Base-by-base conservation (phyloP, 2,329 filamentous ascomycete genomes). In the Eurotiales sp. region DNA sequence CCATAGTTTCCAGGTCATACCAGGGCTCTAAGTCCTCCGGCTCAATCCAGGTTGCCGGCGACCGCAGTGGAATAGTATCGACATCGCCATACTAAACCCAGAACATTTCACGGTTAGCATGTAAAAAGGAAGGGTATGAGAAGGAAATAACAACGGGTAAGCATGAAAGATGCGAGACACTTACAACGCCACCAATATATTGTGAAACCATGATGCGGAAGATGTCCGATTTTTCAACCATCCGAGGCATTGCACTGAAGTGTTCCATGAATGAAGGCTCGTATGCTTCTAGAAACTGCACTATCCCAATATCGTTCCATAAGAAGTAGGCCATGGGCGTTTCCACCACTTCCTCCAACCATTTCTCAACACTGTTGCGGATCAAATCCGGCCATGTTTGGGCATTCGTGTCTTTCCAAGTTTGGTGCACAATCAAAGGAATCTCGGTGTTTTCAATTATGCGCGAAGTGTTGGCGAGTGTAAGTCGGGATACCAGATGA, bases 351-450 rank as follows among this genome's bases (percentile, higher is more conserved):
- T 55, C 53, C 8, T 48, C 21, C 29, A 68, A 55, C 65, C 65
- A 68, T 45, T 53, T 56, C 43, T 68, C 65, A 2, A 62, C 59
- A 46, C 61, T 61, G 11, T 54, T 44, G 5, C 57, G 58, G 4
- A 62, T 56, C 15, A 54, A 50, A 7, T 57, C 54, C 0, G 62
- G 55, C 64, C 63, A 68, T 3, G 58, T 59, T 36, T 63, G 55
- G 8, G 60, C 52, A n/a, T 51, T 42, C 0, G 61, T 64, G 30
- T 58, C 56, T 27, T 61, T 62, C 65, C 65, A 67, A 22, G 61
- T 65, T 44, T 68, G 65, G 51, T 68, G 65, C n/a, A 67, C 52
- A 15, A 68, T 58, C 15, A 63, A 50, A 7, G 65, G 65, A 15
- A 68, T 67, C 4, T 46, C 48, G 0, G 65, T 64, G 50, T 61